Evolutionary conservation across 306 rosid species (phyloP), one percentile per base, ranked within the genome.

Genomic region (Medicago truncatula): DNA sequence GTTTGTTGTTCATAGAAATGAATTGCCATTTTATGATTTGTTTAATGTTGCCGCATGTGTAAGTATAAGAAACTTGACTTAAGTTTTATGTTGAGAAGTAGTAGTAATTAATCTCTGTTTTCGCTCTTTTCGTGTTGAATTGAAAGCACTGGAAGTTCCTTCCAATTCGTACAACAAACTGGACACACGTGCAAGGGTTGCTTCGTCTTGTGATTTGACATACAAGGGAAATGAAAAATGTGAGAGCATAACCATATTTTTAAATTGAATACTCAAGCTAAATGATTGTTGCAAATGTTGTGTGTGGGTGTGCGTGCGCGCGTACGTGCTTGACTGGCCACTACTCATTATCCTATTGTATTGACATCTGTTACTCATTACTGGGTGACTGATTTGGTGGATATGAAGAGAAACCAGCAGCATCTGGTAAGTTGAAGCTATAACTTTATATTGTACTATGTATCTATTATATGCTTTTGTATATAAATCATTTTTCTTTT

Each of bases 351-450:
- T 21, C 23, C 23, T 21, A 21, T 1, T 21, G 23, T 21, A 21
- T 21, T 2, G 23, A 21, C 23, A 21, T 21, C 2, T 21, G 23
- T 21, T 21, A 21, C 1, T 21, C 23, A 21, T 21, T 2, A 21
- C 23, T 83, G 83, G 83, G 66, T 81, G 88, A 79, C 82, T 66
- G 78, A 81, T 80, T 82, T 83, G 86, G 80, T 40, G 89, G 82
- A 67, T 80, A 75, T 83, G 86, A 89, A 94, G 98, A 94, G 87
- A 94, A 94, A 85, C 97, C 98, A 2, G 98, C 98, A 0, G 97
- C 95, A 75, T 74, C 96, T 67, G 75, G 98, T 94, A 87, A 91
- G 96, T 88, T 41, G 47, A 50, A 65, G 11, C 60, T 70, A n/a
- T 77, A 50, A 14, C 52, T 62, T 21, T 78, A 12, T 44, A 12